Conservation (phyloP, 352 stramenopile genomes). For the Phytophthora pisi region DNA sequence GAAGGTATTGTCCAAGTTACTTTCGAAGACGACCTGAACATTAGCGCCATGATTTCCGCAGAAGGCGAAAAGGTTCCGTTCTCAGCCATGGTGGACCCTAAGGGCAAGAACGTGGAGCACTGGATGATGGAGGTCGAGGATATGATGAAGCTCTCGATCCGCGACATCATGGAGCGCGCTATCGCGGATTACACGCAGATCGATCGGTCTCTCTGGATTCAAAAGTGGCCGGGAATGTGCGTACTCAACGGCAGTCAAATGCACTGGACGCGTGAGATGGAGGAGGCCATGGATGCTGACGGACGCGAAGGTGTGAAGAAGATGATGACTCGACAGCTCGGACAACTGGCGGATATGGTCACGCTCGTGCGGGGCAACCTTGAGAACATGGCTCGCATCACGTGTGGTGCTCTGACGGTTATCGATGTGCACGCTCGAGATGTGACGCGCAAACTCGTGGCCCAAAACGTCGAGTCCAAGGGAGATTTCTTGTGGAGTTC, state of each 20-base stretch:
- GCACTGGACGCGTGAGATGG: slow-evolving; percentile 93
- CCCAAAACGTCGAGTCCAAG: slow-evolving; percentile 89
- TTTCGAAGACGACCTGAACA: slow-evolving; percentile 90
- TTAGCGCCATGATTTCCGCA: slow-evolving; percentile 92
- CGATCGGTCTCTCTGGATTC: slow-evolving; percentile 91
- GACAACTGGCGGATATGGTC: slow-evolving; percentile 94
- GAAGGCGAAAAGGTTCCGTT: slow-evolving; percentile 91
- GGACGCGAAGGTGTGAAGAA: slow-evolving; percentile 77
- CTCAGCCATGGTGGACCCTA: slow-evolving; percentile 84
- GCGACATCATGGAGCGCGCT: slow-evolving; percentile 86
- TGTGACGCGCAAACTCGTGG: slow-evolving; percentile 92
- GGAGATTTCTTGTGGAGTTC: slow-evolving; percentile 90
- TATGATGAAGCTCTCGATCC: slow-evolving; percentile 93
- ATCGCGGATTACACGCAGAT: slow-evolving; percentile 91
- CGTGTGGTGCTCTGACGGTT: slow-evolving; percentile 91
- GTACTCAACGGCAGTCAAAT: slow-evolving; percentile 94
- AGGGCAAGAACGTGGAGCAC: slow-evolving; percentile 92
- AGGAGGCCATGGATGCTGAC: slow-evolving; percentile 81
- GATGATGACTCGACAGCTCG: slow-evolving; percentile 85
- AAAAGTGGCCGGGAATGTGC: slow-evolving; percentile 92
- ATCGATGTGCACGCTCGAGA: slow-evolving; percentile 97
- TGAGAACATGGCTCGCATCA: slow-evolving; percentile 86
- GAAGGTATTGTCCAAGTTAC: slow-evolving; percentile 92
- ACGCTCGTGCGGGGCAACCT: slow-evolving; percentile 91
- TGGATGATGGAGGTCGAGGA: slow-evolving; percentile 95